Conservation (phyloP, 371 early-diverging fungal species). For the Mortierella sp. region DNA sequence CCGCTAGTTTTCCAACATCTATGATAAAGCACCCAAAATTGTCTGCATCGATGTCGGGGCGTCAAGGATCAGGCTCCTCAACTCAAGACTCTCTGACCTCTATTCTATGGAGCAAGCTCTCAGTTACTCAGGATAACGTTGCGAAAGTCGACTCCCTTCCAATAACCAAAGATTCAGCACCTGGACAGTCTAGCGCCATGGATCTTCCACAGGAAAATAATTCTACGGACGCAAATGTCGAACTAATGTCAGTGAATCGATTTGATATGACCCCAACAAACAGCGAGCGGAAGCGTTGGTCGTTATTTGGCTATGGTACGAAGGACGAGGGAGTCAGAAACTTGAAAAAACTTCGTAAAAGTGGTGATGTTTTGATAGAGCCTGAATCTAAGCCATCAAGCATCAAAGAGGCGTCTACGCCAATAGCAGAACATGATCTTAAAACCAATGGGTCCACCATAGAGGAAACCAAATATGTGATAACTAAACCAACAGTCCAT, state of each 20-base stretch:
- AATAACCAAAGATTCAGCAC: not conserved
- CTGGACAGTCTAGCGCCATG: not conserved
- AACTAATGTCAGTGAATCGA: not conserved
- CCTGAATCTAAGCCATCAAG: conserved; percentile 30
- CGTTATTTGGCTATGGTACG: conserved; percentile 37
- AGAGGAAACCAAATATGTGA: not conserved
- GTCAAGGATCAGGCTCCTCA: conserved; percentile 32
- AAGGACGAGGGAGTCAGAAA: conserved; percentile 11
- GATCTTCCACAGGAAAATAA: not conserved
- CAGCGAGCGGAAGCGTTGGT: conserved; percentile 41
- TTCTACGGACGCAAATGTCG: conserved; percentile 5
- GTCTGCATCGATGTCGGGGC: conserved; percentile 4
- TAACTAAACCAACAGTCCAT: not conserved
- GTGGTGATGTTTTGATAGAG: conserved; percentile 44
- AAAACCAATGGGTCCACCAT: too few relatives aligned
- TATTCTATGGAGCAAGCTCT: conserved; percentile 33
- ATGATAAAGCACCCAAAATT: conserved; percentile 28
- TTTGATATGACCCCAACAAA: conserved; percentile 20
- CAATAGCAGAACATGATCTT: not conserved
- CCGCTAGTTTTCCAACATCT: conserved; percentile 28
- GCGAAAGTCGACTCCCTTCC: not conserved
- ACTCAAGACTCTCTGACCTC: conserved; percentile 24
- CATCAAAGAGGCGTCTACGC: not conserved
- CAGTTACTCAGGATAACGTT: conserved; percentile 22
- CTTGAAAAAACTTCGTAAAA: conserved; percentile 20